A percentile compares a stretch with the other conserved stretches of the same genome.
Evolutionary conservation across 2,329 filamentous ascomycete genomes (phyloP).

Genomic region (Sarocladium oryzae): DNA sequence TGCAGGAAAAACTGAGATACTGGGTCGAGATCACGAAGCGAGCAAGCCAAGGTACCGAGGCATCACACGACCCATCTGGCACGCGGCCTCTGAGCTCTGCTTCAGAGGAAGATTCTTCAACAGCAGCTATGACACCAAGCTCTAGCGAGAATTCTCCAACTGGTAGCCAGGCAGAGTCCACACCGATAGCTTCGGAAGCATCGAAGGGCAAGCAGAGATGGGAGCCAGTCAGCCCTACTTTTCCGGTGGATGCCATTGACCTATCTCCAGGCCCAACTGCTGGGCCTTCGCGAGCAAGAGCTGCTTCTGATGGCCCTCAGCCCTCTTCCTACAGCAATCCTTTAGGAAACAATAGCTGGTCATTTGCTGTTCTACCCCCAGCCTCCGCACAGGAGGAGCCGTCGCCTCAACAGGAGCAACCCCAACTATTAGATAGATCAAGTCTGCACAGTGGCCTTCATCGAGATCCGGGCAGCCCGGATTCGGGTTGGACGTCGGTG

Average conservation of each 20-base stretch:
- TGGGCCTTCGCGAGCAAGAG: slow-evolving; percentile 37
- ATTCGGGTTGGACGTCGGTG: slow-evolving; percentile 1
- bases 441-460: not conserved
- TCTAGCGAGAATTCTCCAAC: slow-evolving; percentile 17
- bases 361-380: slow-evolving; percentile 38
- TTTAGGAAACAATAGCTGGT: slow-evolving; percentile 56
- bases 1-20: slow-evolving; percentile 45
- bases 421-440: not conserved
- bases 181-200: not conserved
- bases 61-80: not conserved
- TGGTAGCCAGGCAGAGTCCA: not conserved
- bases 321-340: slow-evolving; percentile 38
- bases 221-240: slow-evolving; percentile 8
- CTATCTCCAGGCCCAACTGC: slow-evolving; percentile 9
- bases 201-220: slow-evolving; percentile 21
- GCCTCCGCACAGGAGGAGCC: not conserved
- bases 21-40: slow-evolving; percentile 2
- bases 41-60: not conserved
- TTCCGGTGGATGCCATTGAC: slow-evolving; percentile 12
- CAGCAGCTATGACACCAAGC: slow-evolving; percentile 16
- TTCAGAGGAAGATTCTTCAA: slow-evolving; percentile 20
- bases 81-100: slow-evolving; percentile 16
- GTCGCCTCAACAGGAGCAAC: not conserved
- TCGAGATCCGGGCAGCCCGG: not conserved
- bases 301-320: slow-evolving; percentile 51